Evolutionary conservation across 495 filamentous ascomycete genomes (phyloP).

Genomic region (Cladorrhinum samala): DNA sequence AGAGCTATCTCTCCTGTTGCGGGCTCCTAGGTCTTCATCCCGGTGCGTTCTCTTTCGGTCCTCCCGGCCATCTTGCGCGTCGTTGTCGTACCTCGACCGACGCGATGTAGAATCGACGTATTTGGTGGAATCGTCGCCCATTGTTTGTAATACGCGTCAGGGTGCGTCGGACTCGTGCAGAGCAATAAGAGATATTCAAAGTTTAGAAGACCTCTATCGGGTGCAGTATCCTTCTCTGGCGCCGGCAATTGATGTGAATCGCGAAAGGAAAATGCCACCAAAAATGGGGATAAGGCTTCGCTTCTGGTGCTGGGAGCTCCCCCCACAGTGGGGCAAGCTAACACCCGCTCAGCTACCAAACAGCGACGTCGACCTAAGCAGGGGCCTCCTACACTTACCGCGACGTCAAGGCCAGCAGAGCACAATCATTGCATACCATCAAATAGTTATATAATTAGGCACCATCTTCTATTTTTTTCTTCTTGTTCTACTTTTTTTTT

Average conservation of each 20-base stretch:
- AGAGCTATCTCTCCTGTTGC: slow-evolving; percentile 22
- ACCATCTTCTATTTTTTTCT: too few species aligned
- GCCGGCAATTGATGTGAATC: background rate
- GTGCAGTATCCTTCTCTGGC: too few species aligned
- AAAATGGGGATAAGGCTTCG: background rate
- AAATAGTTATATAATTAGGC: too few species aligned
- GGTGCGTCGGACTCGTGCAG: too few species aligned
- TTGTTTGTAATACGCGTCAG: slow-evolving; percentile 5
- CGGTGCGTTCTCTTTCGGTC: slow-evolving; percentile 7
- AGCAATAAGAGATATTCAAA: too few species aligned
- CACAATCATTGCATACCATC: too few species aligned
- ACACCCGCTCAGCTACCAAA: background rate
- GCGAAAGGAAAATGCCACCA: background rate
- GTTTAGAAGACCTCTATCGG: too few species aligned
- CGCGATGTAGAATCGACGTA: slow-evolving; percentile 12
- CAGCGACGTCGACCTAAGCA: too few species aligned
- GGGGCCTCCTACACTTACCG: too few species aligned
- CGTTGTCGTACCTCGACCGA: slow-evolving; percentile 12
- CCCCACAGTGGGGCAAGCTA: background rate
- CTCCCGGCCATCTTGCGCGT: slow-evolving; percentile 4
- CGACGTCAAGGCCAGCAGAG: too few species aligned
- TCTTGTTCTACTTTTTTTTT: too few species aligned
- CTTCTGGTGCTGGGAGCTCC: background rate
- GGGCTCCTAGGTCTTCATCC: slow-evolving; percentile 17
- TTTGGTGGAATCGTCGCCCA: slow-evolving; percentile 16